Conservation (phyloP, 2,329 filamentous ascomycete genomes). For the Aspergillus carbonarius region DNA sequence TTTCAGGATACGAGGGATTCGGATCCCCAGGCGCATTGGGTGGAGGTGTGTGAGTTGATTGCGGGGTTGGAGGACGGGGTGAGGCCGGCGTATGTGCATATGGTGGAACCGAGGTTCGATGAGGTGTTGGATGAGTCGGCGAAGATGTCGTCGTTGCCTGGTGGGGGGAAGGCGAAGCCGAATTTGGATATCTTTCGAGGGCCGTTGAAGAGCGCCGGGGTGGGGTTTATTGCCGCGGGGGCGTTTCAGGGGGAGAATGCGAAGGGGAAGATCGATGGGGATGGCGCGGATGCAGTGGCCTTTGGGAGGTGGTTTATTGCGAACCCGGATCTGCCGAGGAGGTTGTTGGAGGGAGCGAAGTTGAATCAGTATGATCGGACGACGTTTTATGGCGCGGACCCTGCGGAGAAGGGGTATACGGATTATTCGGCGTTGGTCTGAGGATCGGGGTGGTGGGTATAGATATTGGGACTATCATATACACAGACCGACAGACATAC, state of each 20-base stretch:
- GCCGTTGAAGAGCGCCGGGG: conserved; percentile 40
- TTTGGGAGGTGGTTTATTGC: conserved; percentile 44
- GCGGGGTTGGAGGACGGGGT: conserved; percentile 33
- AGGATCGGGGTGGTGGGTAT: not conserved
- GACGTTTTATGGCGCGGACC: conserved; percentile 42
- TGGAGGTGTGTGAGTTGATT: conserved; percentile 45
- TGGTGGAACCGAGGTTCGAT: conserved; percentile 51
- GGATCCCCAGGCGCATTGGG: conserved; percentile 48
- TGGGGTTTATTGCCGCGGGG: conserved; percentile 38
- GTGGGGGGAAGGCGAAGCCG: conserved; percentile 19
- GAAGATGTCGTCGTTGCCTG: conserved; percentile 42
- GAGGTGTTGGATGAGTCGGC: conserved; percentile 47
- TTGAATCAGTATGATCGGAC: conserved; percentile 41
- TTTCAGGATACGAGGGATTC: conserved; percentile 58
- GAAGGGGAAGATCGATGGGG: conserved; percentile 17
- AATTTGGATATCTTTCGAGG: conserved; percentile 45
- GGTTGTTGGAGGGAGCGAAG: conserved; percentile 36
- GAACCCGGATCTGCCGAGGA: conserved; percentile 45
- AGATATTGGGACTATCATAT: too few species aligned
- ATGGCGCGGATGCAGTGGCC: conserved; percentile 30
- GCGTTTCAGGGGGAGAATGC: conserved; percentile 27
- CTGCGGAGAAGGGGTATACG: conserved; percentile 35
- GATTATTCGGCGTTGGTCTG: conserved; percentile 31
- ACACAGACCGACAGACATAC: too few species aligned
- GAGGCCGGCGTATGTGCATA: conserved; percentile 48